Conservation (phyloP, 331 rosid genomes). For the Phaseolus coccineus region DNA sequence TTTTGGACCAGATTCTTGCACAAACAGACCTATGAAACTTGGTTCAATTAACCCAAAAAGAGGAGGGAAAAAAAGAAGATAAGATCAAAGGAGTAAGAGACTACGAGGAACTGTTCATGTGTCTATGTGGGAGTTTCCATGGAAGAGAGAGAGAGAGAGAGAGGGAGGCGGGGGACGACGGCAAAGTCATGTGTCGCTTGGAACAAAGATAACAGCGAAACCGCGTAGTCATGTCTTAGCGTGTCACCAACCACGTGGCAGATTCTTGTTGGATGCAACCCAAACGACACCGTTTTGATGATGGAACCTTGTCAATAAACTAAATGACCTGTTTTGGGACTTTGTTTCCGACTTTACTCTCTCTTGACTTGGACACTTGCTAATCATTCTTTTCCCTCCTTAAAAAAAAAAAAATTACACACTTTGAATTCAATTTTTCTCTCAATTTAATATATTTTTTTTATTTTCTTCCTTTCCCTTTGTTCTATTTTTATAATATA, state of each 20-base stretch:
- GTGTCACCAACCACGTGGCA: constrained; percentile 61
- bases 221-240: constrained; percentile 54
- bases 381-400: not conserved
- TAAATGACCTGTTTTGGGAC: not conserved
- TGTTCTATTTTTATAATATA: no score
- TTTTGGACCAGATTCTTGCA: not conserved
- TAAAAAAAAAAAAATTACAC: not conserved
- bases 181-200: constrained; percentile 32
- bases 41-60: no score
- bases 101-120: not conserved
- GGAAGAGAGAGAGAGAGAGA: not conserved
- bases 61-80: no score
- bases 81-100: not conserved
- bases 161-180: constrained; percentile 3
- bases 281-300: constrained; percentile 46
- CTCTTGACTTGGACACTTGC: not conserved
- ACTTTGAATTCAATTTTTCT: no score
- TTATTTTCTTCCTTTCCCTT: no score
- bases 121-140: constrained; percentile 29
- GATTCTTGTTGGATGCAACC: not conserved
- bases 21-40: not conserved
- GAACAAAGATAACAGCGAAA: constrained; percentile 51
- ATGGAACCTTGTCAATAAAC: constrained; percentile 18
- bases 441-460: no score
- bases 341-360: not conserved